Percentiles rank a stretch among this genome's conserved stretches.
These are phyloP conservation scores for Mycena rebaudengoi DNA, from an alignment of 768 basidiomycete genomes.

Conservation along the genomic window DNA sequence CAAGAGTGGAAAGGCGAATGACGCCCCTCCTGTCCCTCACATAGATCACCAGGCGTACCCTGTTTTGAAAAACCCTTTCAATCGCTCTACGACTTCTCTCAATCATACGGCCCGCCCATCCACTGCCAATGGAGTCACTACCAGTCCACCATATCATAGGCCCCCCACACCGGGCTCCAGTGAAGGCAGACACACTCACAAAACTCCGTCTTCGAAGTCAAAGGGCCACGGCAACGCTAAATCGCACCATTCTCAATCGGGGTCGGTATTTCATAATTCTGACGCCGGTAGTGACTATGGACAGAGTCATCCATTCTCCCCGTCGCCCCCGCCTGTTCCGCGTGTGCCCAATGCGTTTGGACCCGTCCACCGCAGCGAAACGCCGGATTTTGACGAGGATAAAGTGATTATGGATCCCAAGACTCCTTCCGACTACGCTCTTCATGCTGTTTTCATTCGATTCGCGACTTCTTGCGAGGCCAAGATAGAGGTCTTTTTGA, in stretches of 20 bases:
- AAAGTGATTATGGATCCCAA: slow-evolving; percentile 75
- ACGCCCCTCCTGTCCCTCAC: slow-evolving; percentile 80
- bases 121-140: slow-evolving; percentile 47
- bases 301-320: slow-evolving; percentile 53
- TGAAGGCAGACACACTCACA: slow-evolving; percentile 46
- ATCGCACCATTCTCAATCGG: slow-evolving; percentile 81
- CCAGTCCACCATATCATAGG: slow-evolving; percentile 63
- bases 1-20: slow-evolving; percentile 68
- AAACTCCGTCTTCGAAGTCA: slow-evolving; percentile 48
- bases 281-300: slow-evolving; percentile 79
- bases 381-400: slow-evolving; percentile 73
- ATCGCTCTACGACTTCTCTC: slow-evolving; percentile 81
- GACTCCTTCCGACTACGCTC: slow-evolving; percentile 87
- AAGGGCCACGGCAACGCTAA: slow-evolving; percentile 70
- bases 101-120: slow-evolving; percentile 51
- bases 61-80: slow-evolving; percentile 82
- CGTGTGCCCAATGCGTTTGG: slow-evolving; percentile 74
- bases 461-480: slow-evolving; percentile 83
- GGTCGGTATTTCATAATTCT: slow-evolving; percentile 75
- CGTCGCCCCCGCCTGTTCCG: slow-evolving; percentile 82
- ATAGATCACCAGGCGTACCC: slow-evolving; percentile 76
- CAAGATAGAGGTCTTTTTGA: slow-evolving; percentile 81
- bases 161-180: slow-evolving; percentile 69
- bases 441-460: slow-evolving; percentile 88
- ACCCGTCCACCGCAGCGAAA: slow-evolving; percentile 56